Evolutionary conservation across 1,284 basidiomycete genomes (phyloP), one percentile per base, ranked within the genome.

Genomic region (Naganishia liquefaciens): DNA sequence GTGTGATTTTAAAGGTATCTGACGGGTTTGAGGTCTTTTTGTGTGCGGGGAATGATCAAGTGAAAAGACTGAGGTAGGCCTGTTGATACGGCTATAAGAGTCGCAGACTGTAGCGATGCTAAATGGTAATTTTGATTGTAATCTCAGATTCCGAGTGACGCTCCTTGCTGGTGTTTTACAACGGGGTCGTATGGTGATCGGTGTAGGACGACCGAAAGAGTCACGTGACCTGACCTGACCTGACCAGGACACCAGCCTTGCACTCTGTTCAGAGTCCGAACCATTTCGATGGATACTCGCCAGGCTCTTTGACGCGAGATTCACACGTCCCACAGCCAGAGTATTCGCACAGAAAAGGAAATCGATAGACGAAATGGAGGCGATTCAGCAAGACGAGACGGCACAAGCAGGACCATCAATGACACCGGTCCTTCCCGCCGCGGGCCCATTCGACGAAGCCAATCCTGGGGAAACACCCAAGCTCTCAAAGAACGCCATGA

Each of bases 401-500:
- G 62, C 62, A 30, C 52, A 54, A 47, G 62, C 50, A 10, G 53
- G 62, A 10, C 60, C 60, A 23, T 54, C 60, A 21, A 40, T 50
- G 28, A 9, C 40, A 15, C 33, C 33, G 13, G 3, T 7, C 13
- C 9, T 37, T 10, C 33, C 3, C 13, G 33, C 13, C 6, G 10
- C 33, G 7, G 33, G 13, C 13, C 17, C 60, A 27, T 21, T 9
- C 15, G 1, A 17, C 40, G 60, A 43, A 13, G 25, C 28, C 17
- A 58, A 63, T 28, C 15, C 62, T 21, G 54, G 57, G 17, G 47
- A 61, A 21, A 52, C 54, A 4, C 51, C 67, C 13, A 30, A 63
- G 13, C 81, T 88, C 67, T 91, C 90, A 49, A 93, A 93, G 76
- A 89, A 85, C 21, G 89, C 90, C 0, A 84, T 86, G 72, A 93